phyloP scores from a whole-genome alignment of 2,329 filamentous ascomycete species.

The Trichoderma guizhouense region DNA sequence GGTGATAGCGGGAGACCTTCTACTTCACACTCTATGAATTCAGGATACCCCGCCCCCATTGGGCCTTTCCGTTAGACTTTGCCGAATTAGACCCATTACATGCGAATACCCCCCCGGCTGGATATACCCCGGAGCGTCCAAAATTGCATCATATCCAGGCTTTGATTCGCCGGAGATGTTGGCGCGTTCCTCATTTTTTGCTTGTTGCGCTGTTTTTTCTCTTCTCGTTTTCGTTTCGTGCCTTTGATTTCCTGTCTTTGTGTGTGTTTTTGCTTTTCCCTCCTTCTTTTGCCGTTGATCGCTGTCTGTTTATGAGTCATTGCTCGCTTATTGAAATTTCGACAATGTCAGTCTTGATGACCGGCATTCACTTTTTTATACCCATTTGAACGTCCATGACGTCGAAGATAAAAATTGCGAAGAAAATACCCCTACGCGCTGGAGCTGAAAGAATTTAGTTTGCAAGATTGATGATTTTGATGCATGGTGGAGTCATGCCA shows the following conservation, averaged over 20 bases:
- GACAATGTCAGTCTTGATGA: conserved; percentile 33
- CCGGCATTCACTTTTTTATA: conserved; percentile 36
- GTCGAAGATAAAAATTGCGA: conserved; percentile 29
- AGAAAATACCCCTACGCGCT: conserved; percentile 35
- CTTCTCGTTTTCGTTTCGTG: conserved; percentile 19
- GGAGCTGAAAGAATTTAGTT: conserved; percentile 26
- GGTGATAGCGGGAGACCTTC: conserved; percentile 89
- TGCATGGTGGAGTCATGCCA: neutral
- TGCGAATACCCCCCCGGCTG: conserved; percentile 59
- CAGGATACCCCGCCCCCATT: conserved; percentile 92
- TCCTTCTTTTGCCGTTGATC: conserved; percentile 20
- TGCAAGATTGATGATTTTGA: conserved; percentile 25
- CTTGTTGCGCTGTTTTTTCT: neutral
- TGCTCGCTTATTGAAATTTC: conserved; percentile 26
- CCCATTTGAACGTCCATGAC: conserved; percentile 32
- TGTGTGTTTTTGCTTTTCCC: conserved; percentile 19
- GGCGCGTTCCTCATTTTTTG: conserved; percentile 12
- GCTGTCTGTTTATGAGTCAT: conserved; percentile 12
- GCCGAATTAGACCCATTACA: conserved; percentile 44
- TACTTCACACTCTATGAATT: conserved; percentile 91
- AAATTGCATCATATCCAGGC: conserved; percentile 39
- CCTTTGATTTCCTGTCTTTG: conserved; percentile 22
- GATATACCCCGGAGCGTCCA: conserved; percentile 63
- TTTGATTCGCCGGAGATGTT: conserved; percentile 27
- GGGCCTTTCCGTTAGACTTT: conserved; percentile 81